Evolutionary conservation across 176 grass and related monocot genomes (phyloP).

Genomic region (Neostapfia colusana): DNA sequence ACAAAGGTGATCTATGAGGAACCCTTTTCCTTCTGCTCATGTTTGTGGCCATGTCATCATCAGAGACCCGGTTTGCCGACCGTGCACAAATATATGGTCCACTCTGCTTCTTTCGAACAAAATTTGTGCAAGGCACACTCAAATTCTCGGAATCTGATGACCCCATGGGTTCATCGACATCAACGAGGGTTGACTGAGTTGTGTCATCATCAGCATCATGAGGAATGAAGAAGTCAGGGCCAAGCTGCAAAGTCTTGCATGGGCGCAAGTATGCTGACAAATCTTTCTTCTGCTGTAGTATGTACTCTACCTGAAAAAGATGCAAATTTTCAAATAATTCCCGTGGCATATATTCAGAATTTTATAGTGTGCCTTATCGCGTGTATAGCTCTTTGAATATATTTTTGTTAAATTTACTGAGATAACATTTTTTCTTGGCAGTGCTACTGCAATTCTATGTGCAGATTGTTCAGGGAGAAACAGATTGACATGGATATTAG

Average conservation of each 20-base stretch:
- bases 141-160: conserved; percentile 94
- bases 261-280: conserved; percentile 69
- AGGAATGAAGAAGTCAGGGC: conserved; percentile 95
- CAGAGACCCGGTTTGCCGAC: conserved; percentile 64
- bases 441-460: conserved; percentile 12
- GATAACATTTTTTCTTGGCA: background rate
- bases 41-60: conserved; percentile 73
- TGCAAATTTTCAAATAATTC: conserved; percentile 29
- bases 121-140: conserved; percentile 57
- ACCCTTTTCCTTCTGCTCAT: conserved; percentile 96
- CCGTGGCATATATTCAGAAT: conserved; percentile 7
- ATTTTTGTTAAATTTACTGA: conserved; percentile 14
- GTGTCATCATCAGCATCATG: conserved; percentile 88
- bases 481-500: conserved; percentile 17
- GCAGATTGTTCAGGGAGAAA: conserved; percentile 14
- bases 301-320: conserved; percentile 76
- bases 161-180: conserved; percentile 78
- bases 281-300: conserved; percentile 72
- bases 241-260: conserved; percentile 89
- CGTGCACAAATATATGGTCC: conserved; percentile 70
- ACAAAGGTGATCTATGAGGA: conserved; percentile 89
- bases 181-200: conserved; percentile 80
- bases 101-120: conserved; percentile 63
- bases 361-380: background rate
- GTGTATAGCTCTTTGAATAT: conserved; percentile 1